A percentile compares a stretch with the other conserved stretches of the same genome.
These are phyloP conservation scores for Arthrobotrys entomopaga DNA, from an alignment of 2,329 filamentous ascomycete genomes.

Conservation along the genomic window DNA sequence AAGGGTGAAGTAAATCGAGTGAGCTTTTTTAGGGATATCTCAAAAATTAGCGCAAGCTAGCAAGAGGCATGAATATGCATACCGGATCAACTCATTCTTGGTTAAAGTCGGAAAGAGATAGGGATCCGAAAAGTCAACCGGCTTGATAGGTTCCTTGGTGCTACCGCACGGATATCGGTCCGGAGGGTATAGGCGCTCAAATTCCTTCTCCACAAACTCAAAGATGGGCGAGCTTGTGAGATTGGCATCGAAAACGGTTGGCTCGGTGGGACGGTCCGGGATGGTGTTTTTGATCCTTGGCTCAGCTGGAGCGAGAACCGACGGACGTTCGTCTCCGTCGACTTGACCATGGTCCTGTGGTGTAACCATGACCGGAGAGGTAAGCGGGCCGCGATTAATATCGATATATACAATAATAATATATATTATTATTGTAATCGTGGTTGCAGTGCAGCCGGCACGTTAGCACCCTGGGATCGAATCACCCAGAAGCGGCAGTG, in stretches of 20 bases:
- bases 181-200: conserved; percentile 20
- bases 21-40: background rate
- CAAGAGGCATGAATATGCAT: background rate
- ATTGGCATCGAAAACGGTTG: conserved; percentile 32
- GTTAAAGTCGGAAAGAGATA: conserved; percentile 62
- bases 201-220: conserved; percentile 29
- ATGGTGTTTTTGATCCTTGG: conserved; percentile 25
- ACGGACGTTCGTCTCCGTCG: conserved; percentile 6
- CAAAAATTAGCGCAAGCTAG: no score
- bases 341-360: background rate
- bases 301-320: conserved; percentile 17
- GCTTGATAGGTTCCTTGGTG: conserved; percentile 44
- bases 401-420: no score
- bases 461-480: conserved; percentile 8
- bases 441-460: background rate
- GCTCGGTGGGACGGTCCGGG: conserved; percentile 33
- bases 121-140: conserved; percentile 56
- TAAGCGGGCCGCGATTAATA: no score
- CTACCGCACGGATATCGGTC: conserved; percentile 21
- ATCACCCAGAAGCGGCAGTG: conserved; percentile 26
- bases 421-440: no score
- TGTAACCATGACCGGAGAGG: no score
- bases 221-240: conserved; percentile 39
- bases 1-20: background rate
- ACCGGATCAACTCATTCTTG: conserved; percentile 61